Percentiles rank a stretch among this genome's conserved stretches.
Conservation (phyloP, 331 rosid genomes). For the Dryas integrifolia region DNA sequence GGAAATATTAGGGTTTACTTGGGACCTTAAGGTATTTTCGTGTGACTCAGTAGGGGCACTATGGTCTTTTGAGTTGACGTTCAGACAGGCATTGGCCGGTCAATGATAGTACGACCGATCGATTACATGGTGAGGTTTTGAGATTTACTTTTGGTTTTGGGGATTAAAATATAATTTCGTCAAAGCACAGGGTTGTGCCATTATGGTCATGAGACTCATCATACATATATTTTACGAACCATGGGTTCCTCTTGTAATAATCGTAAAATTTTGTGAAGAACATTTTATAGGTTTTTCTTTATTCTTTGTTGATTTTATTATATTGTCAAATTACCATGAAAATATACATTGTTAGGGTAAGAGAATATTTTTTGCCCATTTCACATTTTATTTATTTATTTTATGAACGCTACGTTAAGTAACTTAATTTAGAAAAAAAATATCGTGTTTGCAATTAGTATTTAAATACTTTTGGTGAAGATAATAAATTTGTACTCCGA, state of each 20-base stretch:
- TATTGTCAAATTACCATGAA: no score
- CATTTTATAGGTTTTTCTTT: not conserved
- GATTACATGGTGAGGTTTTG: not conserved
- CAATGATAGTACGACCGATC: no score
- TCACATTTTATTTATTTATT: no score
- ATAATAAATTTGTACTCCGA: no score
- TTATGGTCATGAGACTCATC: not conserved
- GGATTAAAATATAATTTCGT: not conserved
- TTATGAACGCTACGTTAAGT: not conserved
- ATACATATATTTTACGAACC: not conserved
- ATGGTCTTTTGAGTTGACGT: not conserved
- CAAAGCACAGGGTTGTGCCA: not conserved
- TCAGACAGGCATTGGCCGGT: no score
- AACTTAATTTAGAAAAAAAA: not conserved
- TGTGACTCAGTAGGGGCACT: not conserved
- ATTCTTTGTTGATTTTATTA: no score
- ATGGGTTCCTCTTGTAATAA: not conserved
- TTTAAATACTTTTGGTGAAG: no score
- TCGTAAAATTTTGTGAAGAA: not conserved
- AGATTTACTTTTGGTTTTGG: not conserved
- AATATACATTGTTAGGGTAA: no score
- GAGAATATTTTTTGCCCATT: no score
- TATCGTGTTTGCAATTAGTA: not conserved
- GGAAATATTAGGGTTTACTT: not conserved
- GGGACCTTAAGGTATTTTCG: conserved; percentile 5